Evolutionary conservation across 148 eudicot species (phyloP), one percentile per base, ranked within the genome.

Genomic region (Suaeda aralocaspica): DNA sequence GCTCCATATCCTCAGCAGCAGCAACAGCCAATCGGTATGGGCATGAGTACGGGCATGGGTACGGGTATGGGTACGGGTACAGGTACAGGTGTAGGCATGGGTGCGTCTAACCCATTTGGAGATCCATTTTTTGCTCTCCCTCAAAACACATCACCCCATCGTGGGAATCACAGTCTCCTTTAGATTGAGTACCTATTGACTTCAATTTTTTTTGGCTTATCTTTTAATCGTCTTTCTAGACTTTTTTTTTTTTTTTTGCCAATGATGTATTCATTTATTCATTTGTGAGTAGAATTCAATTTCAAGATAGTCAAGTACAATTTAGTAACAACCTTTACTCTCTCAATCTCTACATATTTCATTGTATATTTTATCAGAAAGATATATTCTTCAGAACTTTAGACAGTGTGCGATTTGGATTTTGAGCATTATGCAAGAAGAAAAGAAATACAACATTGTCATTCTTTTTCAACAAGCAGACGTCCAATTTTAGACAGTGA

Each of bases 81-180:
- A 8, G 41, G 41, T 3, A 36, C 8, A 60, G 80, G 74, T 69
- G 46, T 63, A 66, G 70, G 53, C 18, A 19, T 19, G 66, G 73
- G 45, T 46, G 56, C 78, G 28, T 14, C 73, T 45, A 93, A 93
- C 71, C 94, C 98, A 0, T 93, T 90, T 55, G 96, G 95, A n/a
- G 96, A 93, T 59, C 90, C 89, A 0, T 90, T 88, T 60, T 49
- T 72, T 9, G 72, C 55, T 62, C 69, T 78, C 59, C 81, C 86
- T 6, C 90, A 78, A 63, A 81, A 60, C 68, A 24, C 85, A 26
- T 70, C 46, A 66, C 74, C 88, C 19, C 85, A 76, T 31, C 84
- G 77, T 3, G 88, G 87, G n/a, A 84, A 90, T 71, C 87, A 85
- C 67, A 70, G 75, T 30, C 66, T 93, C 60, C 73, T 89, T 42